Evolutionary conservation across 2,329 filamentous ascomycete genomes (phyloP).

Genomic region (Eutypa lata): DNA sequence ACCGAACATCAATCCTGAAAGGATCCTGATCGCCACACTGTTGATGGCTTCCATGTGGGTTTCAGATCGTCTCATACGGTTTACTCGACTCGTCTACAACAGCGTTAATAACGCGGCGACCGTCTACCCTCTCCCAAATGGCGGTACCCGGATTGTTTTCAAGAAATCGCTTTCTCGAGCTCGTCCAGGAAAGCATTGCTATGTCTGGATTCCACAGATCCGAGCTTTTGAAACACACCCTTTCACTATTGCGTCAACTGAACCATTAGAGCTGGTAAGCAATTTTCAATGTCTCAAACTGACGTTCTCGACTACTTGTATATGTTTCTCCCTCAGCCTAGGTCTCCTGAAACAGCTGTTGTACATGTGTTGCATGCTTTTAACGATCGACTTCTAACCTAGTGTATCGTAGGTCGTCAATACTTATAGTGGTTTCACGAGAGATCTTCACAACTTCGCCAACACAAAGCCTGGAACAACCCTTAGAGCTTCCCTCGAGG

Average conservation of each 20-base stretch:
- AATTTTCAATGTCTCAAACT: not conserved
- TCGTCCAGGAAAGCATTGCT: slow-evolving; percentile 58
- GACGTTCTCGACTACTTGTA: too few relatives aligned
- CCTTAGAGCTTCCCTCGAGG: slow-evolving; percentile 53
- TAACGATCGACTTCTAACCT: not conserved
- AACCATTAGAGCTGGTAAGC: slow-evolving; percentile 50
- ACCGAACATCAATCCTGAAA: slow-evolving; percentile 33
- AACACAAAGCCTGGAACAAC: slow-evolving; percentile 43
- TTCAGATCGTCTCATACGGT: slow-evolving; percentile 40
- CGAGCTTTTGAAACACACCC: slow-evolving; percentile 59
- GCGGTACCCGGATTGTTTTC: slow-evolving; percentile 43
- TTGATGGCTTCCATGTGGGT: slow-evolving; percentile 39
- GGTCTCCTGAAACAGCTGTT: not conserved
- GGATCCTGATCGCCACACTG: slow-evolving; percentile 35
- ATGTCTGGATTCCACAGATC: slow-evolving; percentile 60
- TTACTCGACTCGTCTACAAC: slow-evolving; percentile 32
- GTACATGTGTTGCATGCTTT: not conserved
- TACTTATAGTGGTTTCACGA: slow-evolving; percentile 58
- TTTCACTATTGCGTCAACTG: slow-evolving; percentile 55
- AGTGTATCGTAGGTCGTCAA: slow-evolving; percentile 37
- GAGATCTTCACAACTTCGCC: slow-evolving; percentile 51
- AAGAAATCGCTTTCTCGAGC: slow-evolving; percentile 43
- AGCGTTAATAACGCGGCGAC: slow-evolving; percentile 37
- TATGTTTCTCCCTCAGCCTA: not conserved
- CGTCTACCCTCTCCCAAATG: slow-evolving; percentile 40